Evolutionary conservation across 2,329 filamentous ascomycete genomes (phyloP), one percentile per base, ranked within the genome.

Genomic region (Nigrograna mackinnonii): DNA sequence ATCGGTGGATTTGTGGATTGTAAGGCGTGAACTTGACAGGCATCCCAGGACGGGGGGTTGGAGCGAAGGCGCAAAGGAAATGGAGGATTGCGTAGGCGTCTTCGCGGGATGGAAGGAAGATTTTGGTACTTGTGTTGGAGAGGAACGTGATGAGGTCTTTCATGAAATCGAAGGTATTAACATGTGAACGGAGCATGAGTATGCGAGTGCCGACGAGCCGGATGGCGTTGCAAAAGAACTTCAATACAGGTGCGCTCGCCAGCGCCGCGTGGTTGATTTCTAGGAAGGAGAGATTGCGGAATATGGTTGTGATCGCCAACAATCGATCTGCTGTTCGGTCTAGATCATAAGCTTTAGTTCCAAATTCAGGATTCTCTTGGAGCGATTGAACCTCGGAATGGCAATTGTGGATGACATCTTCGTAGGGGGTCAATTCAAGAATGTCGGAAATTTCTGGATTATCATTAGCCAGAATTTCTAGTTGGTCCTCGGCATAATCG

Each of bases 121-220:
- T 80, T 7, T 83, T 81, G 35, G 88, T 83, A 6, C 91, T 85
- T 35, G 95, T 83, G 66, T 99, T 97, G 43, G 92, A 96, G 41
- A 99, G 76, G 53, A 95, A 84, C 13, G 90, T 86, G 44, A 97
- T 83, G 21, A 91, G 77, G 66, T 99, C 94, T 71, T 99, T 99
- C 89, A 96, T 95, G 58, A 97, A 92, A 68, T 99, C 94, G 52
- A 96, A 75, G 0, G 88, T 94, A 68, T 96, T 96, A 60, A 81
- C 78, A 52, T 94, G 81, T 3, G 85, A 89, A 28, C 90, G 84
- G 31, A 97, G 73, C 21, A 97, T 79, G 79, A 92, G 89, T 55
- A 90, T 90, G 12, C 91, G 86, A 4, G 91, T 96, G 21, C 92
- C 94, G 12, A 97, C 78, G 53, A 94, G 89, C 46, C 91, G 80